phyloP scores from a whole-genome alignment of 2,329 filamentous ascomycete species.

The Fusarium sp. region DNA sequence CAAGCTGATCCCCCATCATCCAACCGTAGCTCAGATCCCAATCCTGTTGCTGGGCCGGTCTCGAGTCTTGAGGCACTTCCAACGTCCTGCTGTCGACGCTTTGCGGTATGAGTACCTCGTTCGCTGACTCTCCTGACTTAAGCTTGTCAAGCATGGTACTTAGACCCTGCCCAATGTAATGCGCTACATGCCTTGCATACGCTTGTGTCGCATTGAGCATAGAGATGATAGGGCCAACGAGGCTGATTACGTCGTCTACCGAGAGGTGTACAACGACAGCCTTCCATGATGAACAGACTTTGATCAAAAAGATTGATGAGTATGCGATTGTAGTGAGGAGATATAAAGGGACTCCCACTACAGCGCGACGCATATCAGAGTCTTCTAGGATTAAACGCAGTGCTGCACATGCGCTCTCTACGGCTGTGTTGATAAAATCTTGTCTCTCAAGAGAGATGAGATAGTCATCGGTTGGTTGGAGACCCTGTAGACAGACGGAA shows the following conservation, averaged over 20 bases:
- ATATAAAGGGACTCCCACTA: background rate
- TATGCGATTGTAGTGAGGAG: background rate
- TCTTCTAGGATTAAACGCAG: background rate
- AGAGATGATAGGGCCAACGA: background rate
- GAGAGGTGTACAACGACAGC: background rate
- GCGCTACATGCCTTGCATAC: background rate
- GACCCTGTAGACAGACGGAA: background rate
- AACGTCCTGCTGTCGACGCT: background rate
- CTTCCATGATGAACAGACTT: background rate
- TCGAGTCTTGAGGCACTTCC: background rate
- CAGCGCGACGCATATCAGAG: background rate
- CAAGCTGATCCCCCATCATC: background rate
- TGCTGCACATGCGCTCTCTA: background rate
- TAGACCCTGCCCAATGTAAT: background rate
- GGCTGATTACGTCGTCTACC: background rate
- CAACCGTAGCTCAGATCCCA: background rate
- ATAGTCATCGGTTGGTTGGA: background rate
- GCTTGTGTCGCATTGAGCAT: background rate
- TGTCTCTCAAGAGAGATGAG: background rate
- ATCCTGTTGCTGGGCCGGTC: background rate
- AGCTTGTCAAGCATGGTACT: background rate
- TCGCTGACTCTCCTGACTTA: background rate
- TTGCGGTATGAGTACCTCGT: background rate
- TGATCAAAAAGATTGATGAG: background rate
- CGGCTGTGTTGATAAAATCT: background rate